Evolutionary conservation across 148 eudicot genomes (phyloP).

Genomic region (Nyssa sinensis): DNA sequence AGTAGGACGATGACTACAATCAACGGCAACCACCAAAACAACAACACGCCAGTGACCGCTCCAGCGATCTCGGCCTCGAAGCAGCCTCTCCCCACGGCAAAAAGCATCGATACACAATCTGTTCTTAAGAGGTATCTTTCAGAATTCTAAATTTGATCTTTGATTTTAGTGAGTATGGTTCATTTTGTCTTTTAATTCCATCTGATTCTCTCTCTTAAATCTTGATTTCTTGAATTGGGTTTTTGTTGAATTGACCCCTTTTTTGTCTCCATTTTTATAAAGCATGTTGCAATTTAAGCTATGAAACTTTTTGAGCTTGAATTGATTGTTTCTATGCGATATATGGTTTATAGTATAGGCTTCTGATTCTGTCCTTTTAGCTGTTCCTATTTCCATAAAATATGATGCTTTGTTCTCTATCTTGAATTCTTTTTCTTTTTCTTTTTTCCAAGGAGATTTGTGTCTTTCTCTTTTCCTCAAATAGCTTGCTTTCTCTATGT

Average conservation of each 20-base stretch:
- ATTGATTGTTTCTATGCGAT: too few relatives aligned
- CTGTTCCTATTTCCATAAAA: too few relatives aligned
- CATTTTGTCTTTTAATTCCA: too few relatives aligned
- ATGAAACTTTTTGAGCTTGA: too few relatives aligned
- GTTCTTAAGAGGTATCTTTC: neutral
- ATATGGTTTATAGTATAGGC: too few relatives aligned
- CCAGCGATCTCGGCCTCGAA: neutral
- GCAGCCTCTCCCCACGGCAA: neutral
- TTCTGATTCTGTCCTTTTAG: too few relatives aligned
- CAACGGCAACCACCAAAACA: neutral
- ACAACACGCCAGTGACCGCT: neutral
- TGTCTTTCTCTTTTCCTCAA: too few relatives aligned
- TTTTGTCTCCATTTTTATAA: conserved; percentile 5
- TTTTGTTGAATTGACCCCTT: neutral
- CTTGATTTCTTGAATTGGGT: neutral
- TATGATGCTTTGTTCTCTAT: too few relatives aligned
- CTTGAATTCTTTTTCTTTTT: too few relatives aligned
- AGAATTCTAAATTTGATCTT: neutral
- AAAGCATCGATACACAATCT: neutral
- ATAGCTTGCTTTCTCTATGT: too few relatives aligned
- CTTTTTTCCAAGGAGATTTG: too few relatives aligned
- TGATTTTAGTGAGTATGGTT: neutral
- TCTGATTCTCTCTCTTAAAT: neutral
- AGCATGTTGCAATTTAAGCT: too few relatives aligned
- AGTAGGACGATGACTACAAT: neutral